Conservation (phyloP, 2,329 filamentous ascomycete genomes). For the Arthrobotrys sphaeroides region DNA sequence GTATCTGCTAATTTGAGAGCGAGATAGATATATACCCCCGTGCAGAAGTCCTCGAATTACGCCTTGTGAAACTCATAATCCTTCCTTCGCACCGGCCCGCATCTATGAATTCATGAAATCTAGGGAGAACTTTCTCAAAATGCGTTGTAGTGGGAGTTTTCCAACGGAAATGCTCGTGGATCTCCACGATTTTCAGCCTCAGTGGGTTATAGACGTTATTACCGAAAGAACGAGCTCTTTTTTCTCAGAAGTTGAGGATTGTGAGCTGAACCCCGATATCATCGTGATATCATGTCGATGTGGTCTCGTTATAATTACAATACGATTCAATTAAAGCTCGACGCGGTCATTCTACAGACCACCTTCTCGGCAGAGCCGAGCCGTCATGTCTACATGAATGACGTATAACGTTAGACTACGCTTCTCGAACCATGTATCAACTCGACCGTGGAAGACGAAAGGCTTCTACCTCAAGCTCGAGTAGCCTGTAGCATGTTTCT, state of each 20-base stretch:
- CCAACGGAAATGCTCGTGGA: slow-evolving; percentile 9
- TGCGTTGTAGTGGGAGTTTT: slow-evolving; percentile 41
- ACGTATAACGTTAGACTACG: background rate
- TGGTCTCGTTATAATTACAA: no score
- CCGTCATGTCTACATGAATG: background rate
- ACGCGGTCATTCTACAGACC: no score
- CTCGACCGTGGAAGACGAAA: no score
- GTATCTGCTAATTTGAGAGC: background rate
- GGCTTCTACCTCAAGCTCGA: no score
- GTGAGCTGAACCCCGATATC: no score
- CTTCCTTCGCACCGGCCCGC: background rate
- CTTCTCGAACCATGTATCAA: no score
- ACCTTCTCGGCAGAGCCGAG: background rate
- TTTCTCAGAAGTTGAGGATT: background rate
- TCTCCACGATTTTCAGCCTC: slow-evolving; percentile 37
- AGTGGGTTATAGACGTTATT: background rate
- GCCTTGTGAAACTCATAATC: background rate
- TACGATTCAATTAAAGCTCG: no score
- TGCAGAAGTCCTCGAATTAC: background rate
- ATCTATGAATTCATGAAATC: background rate
- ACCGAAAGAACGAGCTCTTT: background rate
- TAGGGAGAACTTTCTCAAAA: slow-evolving; percentile 32
- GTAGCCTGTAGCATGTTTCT: no score
- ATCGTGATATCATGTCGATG: no score
- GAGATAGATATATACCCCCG: slow-evolving; percentile 4